Evolutionary conservation across 2,329 filamentous ascomycete genomes (phyloP), one percentile per base, ranked within the genome.

Genomic region (Aspergillus calidoustus): DNA sequence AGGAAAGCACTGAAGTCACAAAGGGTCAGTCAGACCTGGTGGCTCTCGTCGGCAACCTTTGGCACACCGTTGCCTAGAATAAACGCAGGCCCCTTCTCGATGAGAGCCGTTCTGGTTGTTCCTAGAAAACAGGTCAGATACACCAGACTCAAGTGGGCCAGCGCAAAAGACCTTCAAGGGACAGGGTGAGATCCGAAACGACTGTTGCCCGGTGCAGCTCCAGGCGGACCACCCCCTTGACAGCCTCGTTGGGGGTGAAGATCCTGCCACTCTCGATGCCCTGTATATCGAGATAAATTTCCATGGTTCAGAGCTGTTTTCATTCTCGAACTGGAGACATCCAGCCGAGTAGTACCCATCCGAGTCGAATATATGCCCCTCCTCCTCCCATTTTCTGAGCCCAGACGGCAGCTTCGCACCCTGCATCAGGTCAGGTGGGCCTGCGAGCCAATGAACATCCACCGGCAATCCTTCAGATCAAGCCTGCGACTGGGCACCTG

Each of bases 1-100:
- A 55, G 41, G 23, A 9, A 47, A 25, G 23, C 7, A 11, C 30
- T 31, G 23, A 9, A 11, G 41, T 22, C 6, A 44, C 25, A 48
- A 34, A 30, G n/a, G 17, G 11, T 17, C 30, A 11, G 30, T 50
- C 51, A 25, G 13, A 59, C 57, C 31, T 54, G 52, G 11, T 59
- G 57, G 9, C 2, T 43, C 34, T 59, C 50, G n/a, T 54, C 19
- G 6, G 57, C 52, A n/a, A 59, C 57, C 9, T 7, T 34, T 2
- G 51, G 57, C 22, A 38, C 17, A 54, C 54, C 57, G 30, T 48
- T 54, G 30, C 57, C 49, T 3, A 59, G 30, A 49, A 59, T 38
- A 6, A 50, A 54, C 19, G 41, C 7, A 1, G 51, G 51, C 1
- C 41, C 50, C n/a, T 59, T 46, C 30, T 50, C 46, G 15, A 54